These are phyloP conservation scores for Arthroderma sp. DNA, from an alignment of 2,329 filamentous ascomycete genomes.

Conservation along the genomic window DNA sequence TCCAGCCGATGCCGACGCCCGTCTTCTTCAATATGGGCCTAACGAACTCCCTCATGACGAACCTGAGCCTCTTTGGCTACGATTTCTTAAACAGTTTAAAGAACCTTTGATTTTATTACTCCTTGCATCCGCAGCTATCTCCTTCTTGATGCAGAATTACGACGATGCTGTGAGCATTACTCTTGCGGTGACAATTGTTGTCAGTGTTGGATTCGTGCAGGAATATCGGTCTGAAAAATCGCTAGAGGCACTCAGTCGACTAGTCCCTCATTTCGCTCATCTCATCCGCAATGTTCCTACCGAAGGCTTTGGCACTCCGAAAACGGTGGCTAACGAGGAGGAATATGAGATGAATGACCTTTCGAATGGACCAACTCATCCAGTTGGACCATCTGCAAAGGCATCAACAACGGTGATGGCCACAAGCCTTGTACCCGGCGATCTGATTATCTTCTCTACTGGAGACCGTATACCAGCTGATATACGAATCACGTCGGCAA, in stretches of 20 bases:
- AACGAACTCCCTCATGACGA: conserved; percentile 94
- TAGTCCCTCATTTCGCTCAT: conserved; percentile 92
- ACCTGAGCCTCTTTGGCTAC: conserved; percentile 86
- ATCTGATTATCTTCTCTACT: conserved; percentile 85
- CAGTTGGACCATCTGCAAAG: conserved; percentile 53
- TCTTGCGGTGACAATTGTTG: conserved; percentile 90
- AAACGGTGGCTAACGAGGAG: conserved; percentile 23
- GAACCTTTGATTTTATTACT: conserved; percentile 91
- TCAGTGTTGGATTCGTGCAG: conserved; percentile 90
- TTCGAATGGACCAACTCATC: conserved; percentile 37
- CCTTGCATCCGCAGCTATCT: conserved; percentile 75
- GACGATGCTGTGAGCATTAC: conserved; percentile 95
- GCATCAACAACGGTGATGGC: conserved; percentile 79
- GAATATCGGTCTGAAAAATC: conserved; percentile 98
- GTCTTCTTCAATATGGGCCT: conserved; percentile 68
- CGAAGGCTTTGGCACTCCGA: conserved; percentile 18
- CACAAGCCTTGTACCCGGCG: conserved; percentile 75
- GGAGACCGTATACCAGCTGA: conserved; percentile 95
- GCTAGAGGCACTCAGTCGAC: conserved; percentile 80
- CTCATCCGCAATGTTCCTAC: conserved; percentile 55
- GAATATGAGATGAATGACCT: conserved; percentile 41
- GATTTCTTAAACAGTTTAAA: conserved; percentile 93
- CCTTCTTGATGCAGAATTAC: conserved; percentile 79
- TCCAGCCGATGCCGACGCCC: conserved; percentile 65
- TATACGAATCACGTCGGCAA: conserved; percentile 80